Conservation (phyloP, 768 basidiomycete genomes). For the Cystobasidium ongulense region DNA sequence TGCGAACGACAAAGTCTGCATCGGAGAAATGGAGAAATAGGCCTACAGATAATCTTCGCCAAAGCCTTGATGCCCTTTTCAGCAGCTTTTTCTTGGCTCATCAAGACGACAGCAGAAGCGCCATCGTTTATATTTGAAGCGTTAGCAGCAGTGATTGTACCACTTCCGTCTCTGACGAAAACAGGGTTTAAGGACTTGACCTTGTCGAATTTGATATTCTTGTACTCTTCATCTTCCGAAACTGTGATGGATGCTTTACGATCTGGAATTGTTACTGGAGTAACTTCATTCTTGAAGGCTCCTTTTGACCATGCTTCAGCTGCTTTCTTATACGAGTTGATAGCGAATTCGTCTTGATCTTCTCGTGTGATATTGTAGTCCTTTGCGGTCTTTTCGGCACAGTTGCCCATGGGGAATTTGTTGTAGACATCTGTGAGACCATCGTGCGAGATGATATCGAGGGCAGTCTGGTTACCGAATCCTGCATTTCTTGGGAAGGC, state of each 20-base stretch:
- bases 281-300: slow-evolving; percentile 76
- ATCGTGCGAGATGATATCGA: slow-evolving; percentile 80
- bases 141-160: slow-evolving; percentile 90
- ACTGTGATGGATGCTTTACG: slow-evolving; percentile 72
- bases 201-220: slow-evolving; percentile 90
- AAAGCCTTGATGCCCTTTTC: slow-evolving; percentile 84
- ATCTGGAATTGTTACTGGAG: slow-evolving; percentile 78
- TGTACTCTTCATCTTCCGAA: slow-evolving; percentile 95
- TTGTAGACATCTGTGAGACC: slow-evolving; percentile 97
- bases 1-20: too few relatives aligned
- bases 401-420: slow-evolving; percentile 82
- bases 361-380: slow-evolving; percentile 78
- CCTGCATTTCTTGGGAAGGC: slow-evolving; percentile 47
- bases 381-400: slow-evolving; percentile 74
- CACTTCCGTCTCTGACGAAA: slow-evolving; percentile 67
- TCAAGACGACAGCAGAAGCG: slow-evolving; percentile 87
- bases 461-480: slow-evolving; percentile 81
- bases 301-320: slow-evolving; percentile 83
- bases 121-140: slow-evolving; percentile 82
- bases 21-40: neutral
- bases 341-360: slow-evolving; percentile 78
- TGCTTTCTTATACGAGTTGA: slow-evolving; percentile 90
- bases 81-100: slow-evolving; percentile 84
- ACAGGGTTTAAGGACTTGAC: slow-evolving; percentile 77
- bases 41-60: slow-evolving; percentile 87